phyloP scores from a whole-genome alignment of 768 basidiomycete species.

The Suillus americanus region DNA sequence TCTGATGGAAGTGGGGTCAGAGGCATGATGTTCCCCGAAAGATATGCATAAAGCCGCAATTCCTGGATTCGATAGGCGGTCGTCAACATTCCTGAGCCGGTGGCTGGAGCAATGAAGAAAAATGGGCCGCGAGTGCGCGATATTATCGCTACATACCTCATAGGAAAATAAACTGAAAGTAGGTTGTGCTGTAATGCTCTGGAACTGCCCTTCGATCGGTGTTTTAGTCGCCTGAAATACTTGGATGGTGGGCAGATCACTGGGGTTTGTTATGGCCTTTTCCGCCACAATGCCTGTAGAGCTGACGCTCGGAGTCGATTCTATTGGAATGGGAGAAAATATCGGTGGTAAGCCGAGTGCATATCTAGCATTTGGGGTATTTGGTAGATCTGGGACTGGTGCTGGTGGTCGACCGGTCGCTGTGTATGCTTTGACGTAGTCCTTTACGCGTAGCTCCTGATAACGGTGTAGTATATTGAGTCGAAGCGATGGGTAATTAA shows the following conservation, averaged over 20 bases:
- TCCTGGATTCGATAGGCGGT: slow-evolving; percentile 35
- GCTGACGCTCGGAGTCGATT: slow-evolving; percentile 7
- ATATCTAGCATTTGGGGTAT: slow-evolving; percentile 41
- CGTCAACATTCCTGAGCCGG: slow-evolving; percentile 15
- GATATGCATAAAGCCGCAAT: slow-evolving; percentile 42
- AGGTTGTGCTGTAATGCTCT: slow-evolving; percentile 40
- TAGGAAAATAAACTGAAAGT: slow-evolving; percentile 36
- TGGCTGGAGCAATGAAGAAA: slow-evolving; percentile 5
- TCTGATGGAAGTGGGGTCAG: slow-evolving; percentile 10
- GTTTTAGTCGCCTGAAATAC: slow-evolving; percentile 28
- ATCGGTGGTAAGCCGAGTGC: slow-evolving; percentile 48
- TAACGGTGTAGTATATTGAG: neutral
- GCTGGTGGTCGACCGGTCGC: slow-evolving; percentile 46
- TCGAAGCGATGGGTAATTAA: neutral
- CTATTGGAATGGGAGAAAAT: slow-evolving; percentile 42
- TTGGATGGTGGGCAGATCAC: slow-evolving; percentile 20
- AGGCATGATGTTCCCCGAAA: slow-evolving; percentile 32
- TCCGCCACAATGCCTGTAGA: neutral
- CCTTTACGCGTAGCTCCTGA: slow-evolving; percentile 56
- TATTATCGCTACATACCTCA: slow-evolving; percentile 37
- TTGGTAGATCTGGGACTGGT: slow-evolving; percentile 49
- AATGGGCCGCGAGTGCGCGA: slow-evolving; percentile 5
- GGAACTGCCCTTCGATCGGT: slow-evolving; percentile 27
- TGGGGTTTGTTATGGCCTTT: slow-evolving; percentile 6
- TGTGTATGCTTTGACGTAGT: slow-evolving; percentile 52